A percentile compares a stretch with the other conserved stretches of the same genome.
These are phyloP conservation scores for Acidomyces sp. DNA, from an alignment of 495 filamentous ascomycete species.

Conservation along the genomic window DNA sequence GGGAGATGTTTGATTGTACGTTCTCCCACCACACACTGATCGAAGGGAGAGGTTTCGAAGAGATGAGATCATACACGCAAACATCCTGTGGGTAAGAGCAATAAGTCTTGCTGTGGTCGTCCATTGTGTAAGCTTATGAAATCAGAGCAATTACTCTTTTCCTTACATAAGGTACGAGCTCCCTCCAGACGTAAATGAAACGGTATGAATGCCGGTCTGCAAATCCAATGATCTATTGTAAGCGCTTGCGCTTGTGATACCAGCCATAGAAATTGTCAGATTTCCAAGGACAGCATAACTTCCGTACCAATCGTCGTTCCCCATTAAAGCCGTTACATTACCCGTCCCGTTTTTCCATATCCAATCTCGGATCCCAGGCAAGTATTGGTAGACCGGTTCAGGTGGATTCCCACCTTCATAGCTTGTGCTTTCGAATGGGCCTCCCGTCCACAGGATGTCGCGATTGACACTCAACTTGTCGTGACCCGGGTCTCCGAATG, in stretches of 20 bases:
- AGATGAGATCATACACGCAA: constrained; percentile 34
- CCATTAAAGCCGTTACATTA: constrained; percentile 31
- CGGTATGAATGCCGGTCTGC: constrained; percentile 30
- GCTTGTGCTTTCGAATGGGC: constrained; percentile 31
- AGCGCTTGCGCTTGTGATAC: constrained; percentile 18
- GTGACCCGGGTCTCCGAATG: constrained; percentile 27
- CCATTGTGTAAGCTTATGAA: not conserved
- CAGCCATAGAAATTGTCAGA: constrained; percentile 30
- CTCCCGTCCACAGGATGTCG: constrained; percentile 36
- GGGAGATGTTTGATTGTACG: constrained; percentile 15
- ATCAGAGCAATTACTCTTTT: constrained; percentile 3
- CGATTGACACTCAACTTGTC: constrained; percentile 34
- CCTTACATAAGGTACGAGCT: constrained; percentile 18
- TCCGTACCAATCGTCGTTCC: constrained; percentile 32
- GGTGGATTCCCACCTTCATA: constrained; percentile 38
- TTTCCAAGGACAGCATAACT: constrained; percentile 36
- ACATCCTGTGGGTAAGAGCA: constrained; percentile 39
- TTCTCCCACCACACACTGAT: constrained; percentile 29
- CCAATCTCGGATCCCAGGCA: constrained; percentile 32
- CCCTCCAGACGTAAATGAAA: constrained; percentile 18
- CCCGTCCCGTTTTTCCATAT: constrained; percentile 38
- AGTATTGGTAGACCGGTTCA: constrained; percentile 22
- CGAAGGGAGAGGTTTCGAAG: constrained; percentile 25
- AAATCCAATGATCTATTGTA: constrained; percentile 36
- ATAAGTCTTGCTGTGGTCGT: constrained; percentile 20